phyloP scores from a whole-genome alignment of 139 green algal genomes.

The Picochlorum costavermella region DNA sequence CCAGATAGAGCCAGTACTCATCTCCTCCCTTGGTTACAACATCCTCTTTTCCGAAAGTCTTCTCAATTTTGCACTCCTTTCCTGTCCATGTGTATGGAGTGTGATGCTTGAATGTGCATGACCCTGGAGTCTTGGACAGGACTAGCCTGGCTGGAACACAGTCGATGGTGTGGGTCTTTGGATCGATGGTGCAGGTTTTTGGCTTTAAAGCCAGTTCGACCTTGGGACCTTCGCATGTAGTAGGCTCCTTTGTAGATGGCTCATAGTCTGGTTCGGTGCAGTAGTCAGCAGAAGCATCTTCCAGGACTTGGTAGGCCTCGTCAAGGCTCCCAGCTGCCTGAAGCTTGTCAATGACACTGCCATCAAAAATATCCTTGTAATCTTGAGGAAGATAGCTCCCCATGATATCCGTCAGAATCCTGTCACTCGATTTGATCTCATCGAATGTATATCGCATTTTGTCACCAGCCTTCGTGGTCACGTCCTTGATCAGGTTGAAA shows the following conservation, averaged over 20 bases:
- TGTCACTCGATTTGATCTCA: not conserved
- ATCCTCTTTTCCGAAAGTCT: conserved; percentile 7
- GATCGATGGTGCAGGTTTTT: conserved; percentile 21
- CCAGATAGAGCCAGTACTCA: conserved; percentile 4
- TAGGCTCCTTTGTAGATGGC: conserved; percentile 5
- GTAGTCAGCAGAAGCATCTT: not conserved
- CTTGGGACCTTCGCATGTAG: conserved; percentile 18
- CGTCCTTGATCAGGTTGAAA: not conserved
- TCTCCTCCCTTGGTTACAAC: conserved; percentile 10
- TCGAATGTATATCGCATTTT: not conserved
- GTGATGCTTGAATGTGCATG: conserved; percentile 25
- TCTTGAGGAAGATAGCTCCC: not conserved
- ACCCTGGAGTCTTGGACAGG: conserved; percentile 23
- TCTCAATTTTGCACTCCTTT: conserved; percentile 30
- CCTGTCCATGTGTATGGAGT: conserved; percentile 9
- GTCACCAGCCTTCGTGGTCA: not conserved
- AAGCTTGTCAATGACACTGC: not conserved
- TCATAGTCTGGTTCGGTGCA: conserved; percentile 9
- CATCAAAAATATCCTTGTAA: not conserved
- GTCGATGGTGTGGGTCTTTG: conserved; percentile 11
- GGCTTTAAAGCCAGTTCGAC: conserved; percentile 17
- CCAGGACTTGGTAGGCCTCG: not conserved
- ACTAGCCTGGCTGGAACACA: conserved; percentile 30
- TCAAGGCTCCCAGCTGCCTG: not conserved
- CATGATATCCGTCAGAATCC: not conserved